phyloP scores from a whole-genome alignment of 2,329 filamentous ascomycete genomes.

The Aspergillus sp. region DNA sequence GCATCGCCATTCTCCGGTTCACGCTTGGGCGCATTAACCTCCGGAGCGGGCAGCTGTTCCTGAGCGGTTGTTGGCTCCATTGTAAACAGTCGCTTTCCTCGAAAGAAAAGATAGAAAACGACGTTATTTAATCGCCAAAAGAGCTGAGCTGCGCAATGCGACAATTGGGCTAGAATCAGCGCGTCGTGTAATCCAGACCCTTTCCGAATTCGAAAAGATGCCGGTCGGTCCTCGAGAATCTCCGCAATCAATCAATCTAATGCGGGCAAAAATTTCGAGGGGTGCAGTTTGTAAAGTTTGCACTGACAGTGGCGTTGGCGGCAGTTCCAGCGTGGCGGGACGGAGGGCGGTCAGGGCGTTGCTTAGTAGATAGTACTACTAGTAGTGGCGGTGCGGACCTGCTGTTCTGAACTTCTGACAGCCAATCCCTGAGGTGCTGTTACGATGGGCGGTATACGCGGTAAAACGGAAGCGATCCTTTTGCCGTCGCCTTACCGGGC shows the following conservation, averaged over 20 bases:
- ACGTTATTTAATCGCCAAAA: not conserved
- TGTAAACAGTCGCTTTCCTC: not conserved
- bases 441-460: conserved; percentile 13
- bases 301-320: conserved; percentile 5
- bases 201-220: not conserved
- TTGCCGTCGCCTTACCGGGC: not conserved
- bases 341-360: not conserved
- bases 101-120: not conserved
- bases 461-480: not conserved
- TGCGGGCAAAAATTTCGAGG: conserved; percentile 17
- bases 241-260: conserved; percentile 1
- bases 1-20: conserved; percentile 26
- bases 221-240: not conserved
- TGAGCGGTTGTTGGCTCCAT: conserved; percentile 18
- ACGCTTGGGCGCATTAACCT: conserved; percentile 23
- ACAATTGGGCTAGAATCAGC: not conserved
- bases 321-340: not conserved
- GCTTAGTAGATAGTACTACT: too few relatives aligned
- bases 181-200: not conserved
- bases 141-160: not conserved
- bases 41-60: conserved; percentile 13
- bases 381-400: not conserved
- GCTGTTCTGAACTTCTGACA: not conserved
- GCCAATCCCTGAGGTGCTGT: conserved; percentile 2
- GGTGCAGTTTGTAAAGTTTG: conserved; percentile 28